phyloP scores from a whole-genome alignment of 2,329 filamentous ascomycete genomes.

The Orbilia oligospora region DNA sequence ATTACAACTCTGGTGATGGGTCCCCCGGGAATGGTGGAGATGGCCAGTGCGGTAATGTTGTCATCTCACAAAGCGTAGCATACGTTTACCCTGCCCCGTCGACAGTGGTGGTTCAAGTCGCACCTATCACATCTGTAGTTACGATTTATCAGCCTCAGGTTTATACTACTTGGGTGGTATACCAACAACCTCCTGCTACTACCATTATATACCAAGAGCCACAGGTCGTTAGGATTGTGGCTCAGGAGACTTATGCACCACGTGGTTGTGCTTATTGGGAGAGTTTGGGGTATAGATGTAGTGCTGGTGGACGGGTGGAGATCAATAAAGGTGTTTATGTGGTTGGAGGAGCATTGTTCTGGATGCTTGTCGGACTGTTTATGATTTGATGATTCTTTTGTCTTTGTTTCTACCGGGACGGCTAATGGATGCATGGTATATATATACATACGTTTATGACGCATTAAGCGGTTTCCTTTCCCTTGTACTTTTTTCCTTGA shows the following conservation, averaged over 20 bases:
- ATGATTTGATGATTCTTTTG: conserved; percentile 20
- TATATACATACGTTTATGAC: conserved; percentile 8
- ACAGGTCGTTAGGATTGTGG: conserved; percentile 45
- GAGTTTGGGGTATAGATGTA: conserved; percentile 53
- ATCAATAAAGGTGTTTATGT: conserved; percentile 18
- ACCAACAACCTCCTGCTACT: conserved; percentile 41
- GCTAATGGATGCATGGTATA: conserved; percentile 7
- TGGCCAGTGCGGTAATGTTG: conserved; percentile 49
- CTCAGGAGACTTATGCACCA: conserved; percentile 49
- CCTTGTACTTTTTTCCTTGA: neutral
- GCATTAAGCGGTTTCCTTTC: conserved; percentile 19
- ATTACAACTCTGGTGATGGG: conserved; percentile 48
- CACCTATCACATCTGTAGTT: conserved; percentile 40
- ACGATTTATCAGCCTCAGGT: conserved; percentile 43
- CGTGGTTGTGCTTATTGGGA: conserved; percentile 59
- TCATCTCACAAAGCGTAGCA: conserved; percentile 42
- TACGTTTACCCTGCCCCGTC: conserved; percentile 54
- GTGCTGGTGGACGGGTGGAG: conserved; percentile 35
- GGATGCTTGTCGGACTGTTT: conserved; percentile 32
- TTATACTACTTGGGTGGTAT: conserved; percentile 58
- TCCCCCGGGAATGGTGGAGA: conserved; percentile 43
- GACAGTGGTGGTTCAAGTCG: conserved; percentile 48
- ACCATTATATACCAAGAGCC: conserved; percentile 51
- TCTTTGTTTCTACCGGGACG: neutral
- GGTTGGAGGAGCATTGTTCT: conserved; percentile 31